Evolutionary conservation across 106 monocot species (phyloP).

Genomic region (Narthecium ossifragum): DNA sequence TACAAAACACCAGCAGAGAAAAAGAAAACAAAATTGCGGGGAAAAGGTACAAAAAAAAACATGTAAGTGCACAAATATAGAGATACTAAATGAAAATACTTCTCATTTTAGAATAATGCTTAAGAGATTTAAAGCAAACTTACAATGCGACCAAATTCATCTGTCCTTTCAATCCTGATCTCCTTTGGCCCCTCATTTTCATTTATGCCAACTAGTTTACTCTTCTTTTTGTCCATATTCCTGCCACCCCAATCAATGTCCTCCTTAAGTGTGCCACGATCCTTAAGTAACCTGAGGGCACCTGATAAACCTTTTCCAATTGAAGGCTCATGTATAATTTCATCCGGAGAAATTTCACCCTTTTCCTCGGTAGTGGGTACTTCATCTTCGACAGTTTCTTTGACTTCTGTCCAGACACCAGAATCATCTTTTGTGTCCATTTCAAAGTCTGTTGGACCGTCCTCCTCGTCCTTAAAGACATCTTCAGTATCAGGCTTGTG

Average conservation of each 20-base stretch:
- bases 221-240: constrained; percentile 98
- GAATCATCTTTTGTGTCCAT: constrained; percentile 26
- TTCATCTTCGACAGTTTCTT: constrained; percentile 44
- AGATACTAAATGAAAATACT: no score
- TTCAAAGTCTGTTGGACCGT: constrained; percentile 25
- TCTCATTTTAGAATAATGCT: not conserved
- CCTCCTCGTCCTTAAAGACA: constrained; percentile 85
- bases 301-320: constrained; percentile 92
- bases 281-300: constrained; percentile 80
- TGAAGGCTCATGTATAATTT: constrained; percentile 77
- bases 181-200: constrained; percentile 80
- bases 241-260: constrained; percentile 87
- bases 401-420: constrained; percentile 30
- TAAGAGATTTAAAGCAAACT: constrained; percentile 15
- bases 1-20: not conserved
- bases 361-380: constrained; percentile 17
- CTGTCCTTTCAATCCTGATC: constrained; percentile 86
- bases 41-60: not conserved
- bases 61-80: no score
- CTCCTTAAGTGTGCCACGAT: constrained; percentile 84
- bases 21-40: not conserved
- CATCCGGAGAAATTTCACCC: constrained; percentile 53
- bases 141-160: constrained; percentile 95
- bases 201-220: constrained; percentile 81
- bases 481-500: constrained; percentile 60